Percentiles rank a stretch among this genome's conserved stretches.
phyloP scores from a whole-genome alignment of 1,139 yeast genomes.

The Suhomyces atakaporum region DNA sequence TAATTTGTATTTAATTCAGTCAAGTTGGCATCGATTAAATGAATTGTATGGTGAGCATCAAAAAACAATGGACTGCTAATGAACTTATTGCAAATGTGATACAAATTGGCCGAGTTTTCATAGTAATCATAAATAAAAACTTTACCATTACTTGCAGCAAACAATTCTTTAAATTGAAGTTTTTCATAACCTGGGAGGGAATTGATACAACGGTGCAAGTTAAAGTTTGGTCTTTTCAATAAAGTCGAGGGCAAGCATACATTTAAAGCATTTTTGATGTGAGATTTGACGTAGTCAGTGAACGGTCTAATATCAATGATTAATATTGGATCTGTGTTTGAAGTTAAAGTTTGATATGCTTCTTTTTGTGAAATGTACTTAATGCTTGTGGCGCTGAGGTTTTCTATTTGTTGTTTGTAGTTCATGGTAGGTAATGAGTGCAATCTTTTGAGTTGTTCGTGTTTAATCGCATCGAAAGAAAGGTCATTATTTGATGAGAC shows the following conservation, averaged over 20 bases:
- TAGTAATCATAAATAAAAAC: conserved; percentile 36
- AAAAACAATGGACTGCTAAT: conserved; percentile 30
- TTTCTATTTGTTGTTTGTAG: conserved; percentile 16
- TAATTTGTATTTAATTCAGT: conserved; percentile 26
- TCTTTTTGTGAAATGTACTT: conserved; percentile 7
- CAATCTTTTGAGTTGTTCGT: conserved; percentile 21
- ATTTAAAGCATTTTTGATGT: conserved; percentile 59
- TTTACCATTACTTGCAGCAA: conserved; percentile 10
- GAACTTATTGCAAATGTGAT: conserved; percentile 53
- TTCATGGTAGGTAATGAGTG: conserved; percentile 17
- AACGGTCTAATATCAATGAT: conserved; percentile 73
- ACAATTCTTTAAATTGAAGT: conserved; percentile 24
- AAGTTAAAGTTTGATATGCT: conserved; percentile 4
- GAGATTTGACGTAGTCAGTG: conserved; percentile 56
- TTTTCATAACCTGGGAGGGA: conserved; percentile 54
- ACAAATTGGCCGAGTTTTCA: conserved; percentile 40
- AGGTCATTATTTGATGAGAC: conserved; percentile 15
- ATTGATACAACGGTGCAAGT: conserved; percentile 55
- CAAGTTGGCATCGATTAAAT: conserved; percentile 36
- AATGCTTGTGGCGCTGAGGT: conserved; percentile 11
- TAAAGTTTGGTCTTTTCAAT: conserved; percentile 66
- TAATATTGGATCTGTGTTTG: conserved; percentile 24
- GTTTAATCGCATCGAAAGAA: conserved; percentile 19
- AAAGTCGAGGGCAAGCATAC: conserved; percentile 79
- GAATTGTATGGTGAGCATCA: conserved; percentile 30